A percentile compares a stretch with the other conserved stretches of the same genome.
Conservation (phyloP, 164 flowering plant genomes). For the Pachysandra terminalis region DNA sequence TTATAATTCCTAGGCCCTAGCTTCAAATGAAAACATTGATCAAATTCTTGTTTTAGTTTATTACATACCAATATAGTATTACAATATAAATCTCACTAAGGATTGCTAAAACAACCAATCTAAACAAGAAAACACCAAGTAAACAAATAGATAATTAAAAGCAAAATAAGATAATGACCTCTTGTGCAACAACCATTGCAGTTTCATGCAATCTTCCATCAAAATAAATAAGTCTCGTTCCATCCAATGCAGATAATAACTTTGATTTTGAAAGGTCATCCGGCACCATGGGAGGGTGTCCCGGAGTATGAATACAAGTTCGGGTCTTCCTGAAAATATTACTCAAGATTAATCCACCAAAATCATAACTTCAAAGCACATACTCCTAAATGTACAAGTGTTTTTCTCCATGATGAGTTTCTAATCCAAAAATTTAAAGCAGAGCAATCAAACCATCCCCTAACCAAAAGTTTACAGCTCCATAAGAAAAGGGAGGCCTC, state of each 20-base stretch:
- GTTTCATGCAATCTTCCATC: constrained; percentile 78
- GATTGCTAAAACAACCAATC: not conserved
- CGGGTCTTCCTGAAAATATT: constrained; percentile 74
- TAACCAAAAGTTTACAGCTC: not conserved
- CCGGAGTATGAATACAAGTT: constrained; percentile 87
- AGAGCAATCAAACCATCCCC: not conserved
- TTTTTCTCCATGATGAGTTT: not conserved
- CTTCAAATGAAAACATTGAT: no score
- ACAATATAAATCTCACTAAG: not conserved
- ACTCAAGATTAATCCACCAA: constrained; percentile 3
- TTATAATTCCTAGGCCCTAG: no score
- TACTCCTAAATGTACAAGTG: not conserved
- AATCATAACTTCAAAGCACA: not conserved
- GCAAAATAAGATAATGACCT: constrained; percentile 41
- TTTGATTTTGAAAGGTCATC: constrained; percentile 56
- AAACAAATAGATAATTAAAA: no score
- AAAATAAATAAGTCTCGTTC: constrained; percentile 59
- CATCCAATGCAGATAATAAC: constrained; percentile 55
- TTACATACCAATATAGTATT: no score
- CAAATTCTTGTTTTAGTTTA: no score
- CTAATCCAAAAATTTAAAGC: no score
- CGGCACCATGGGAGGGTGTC: constrained; percentile 74
- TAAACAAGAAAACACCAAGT: not conserved
- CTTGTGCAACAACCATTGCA: constrained; percentile 64
- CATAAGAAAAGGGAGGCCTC: not conserved